Evolutionary conservation across 495 filamentous ascomycete genomes (phyloP).

Genomic region (Aspergillus avenaceus): DNA sequence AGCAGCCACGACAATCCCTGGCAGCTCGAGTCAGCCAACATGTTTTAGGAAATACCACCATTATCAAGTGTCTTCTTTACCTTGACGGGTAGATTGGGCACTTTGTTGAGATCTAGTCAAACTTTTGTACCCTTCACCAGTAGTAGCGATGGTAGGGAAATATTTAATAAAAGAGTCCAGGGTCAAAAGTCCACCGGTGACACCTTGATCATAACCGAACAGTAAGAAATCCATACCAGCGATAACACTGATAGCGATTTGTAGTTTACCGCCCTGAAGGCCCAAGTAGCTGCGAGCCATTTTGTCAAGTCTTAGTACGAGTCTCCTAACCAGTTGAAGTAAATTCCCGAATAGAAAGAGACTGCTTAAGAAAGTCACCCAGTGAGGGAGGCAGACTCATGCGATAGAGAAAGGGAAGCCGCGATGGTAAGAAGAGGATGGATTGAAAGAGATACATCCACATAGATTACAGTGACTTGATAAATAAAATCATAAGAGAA

Average conservation of each 20-base stretch:
- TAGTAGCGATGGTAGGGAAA: slow-evolving; percentile 55
- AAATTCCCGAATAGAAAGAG: neutral
- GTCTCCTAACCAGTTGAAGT: neutral
- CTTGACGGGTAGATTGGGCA: slow-evolving; percentile 53
- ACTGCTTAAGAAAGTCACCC: neutral
- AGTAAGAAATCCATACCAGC: slow-evolving; percentile 69
- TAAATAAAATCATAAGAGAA: neutral
- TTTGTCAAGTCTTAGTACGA: slow-evolving; percentile 5
- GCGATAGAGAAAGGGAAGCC: neutral
- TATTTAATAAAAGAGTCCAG: slow-evolving; percentile 48
- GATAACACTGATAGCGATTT: slow-evolving; percentile 62
- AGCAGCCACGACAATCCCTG: slow-evolving; percentile 57
- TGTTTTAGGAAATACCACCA: no score
- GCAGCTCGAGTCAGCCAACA: no score
- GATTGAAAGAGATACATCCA: neutral
- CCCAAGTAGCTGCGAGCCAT: slow-evolving; percentile 52
- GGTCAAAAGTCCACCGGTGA: slow-evolving; percentile 57
- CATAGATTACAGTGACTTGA: neutral
- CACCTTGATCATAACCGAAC: slow-evolving; percentile 56
- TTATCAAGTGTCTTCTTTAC: no score
- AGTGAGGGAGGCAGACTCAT: neutral
- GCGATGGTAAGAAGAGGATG: neutral
- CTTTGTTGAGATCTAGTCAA: slow-evolving; percentile 26
- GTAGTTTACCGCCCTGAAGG: slow-evolving; percentile 61
- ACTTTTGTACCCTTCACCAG: slow-evolving; percentile 18